Base-by-base conservation (phyloP, 225 moss, liverwort and hornwort species). In the Marchantia polymorpha region DNA sequence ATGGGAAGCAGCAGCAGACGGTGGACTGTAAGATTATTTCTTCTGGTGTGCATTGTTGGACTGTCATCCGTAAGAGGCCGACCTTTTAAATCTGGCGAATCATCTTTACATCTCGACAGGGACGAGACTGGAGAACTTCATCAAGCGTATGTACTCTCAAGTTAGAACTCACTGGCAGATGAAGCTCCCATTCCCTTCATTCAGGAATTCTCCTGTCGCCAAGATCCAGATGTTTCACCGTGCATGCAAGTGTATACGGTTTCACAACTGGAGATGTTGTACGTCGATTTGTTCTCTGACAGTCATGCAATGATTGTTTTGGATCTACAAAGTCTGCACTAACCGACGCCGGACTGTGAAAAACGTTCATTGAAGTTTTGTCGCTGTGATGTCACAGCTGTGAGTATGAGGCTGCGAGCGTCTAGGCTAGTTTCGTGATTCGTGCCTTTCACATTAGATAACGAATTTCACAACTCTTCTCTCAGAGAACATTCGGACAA, bases 91-190 rank as follows among this genome's bases (percentile, higher is more conserved):
- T 54, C 27, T 26, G 69, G 55, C 50, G 52, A 68, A 69, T 78
- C 52, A 27, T 55, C 69, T 58, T 59, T 75, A 31, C 71, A 17
- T 10, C 59, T 25, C 58, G 68, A 72, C 70, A 49, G 71, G 17
- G 79, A 79, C 51, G 72, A 56, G 14, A 47, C 79, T 49, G 79
- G 79, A 72, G 48, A 79, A 14, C 72, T 58, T 56, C 72, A 79
- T 51, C 46, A 79, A 79, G 72, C 79, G 79, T 79, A 72, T 46
- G 79, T 79, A 53, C 16, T 49, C 50, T 50, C 2, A 1, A 49
- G 23, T 50, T 29, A 26, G 27, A 27, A 10, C 27, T 12, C 25
- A 65, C 65, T 13, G 3, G 1, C 23, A 16, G 23, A 17, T 20
- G 13, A 61, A 23, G 23, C 61, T 61, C 23, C n/a, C 8, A 0